Evolutionary conservation across 78 protist species (phyloP), one percentile per base, ranked within the genome.

Genomic region (Tieghemostelium lacteum): DNA sequence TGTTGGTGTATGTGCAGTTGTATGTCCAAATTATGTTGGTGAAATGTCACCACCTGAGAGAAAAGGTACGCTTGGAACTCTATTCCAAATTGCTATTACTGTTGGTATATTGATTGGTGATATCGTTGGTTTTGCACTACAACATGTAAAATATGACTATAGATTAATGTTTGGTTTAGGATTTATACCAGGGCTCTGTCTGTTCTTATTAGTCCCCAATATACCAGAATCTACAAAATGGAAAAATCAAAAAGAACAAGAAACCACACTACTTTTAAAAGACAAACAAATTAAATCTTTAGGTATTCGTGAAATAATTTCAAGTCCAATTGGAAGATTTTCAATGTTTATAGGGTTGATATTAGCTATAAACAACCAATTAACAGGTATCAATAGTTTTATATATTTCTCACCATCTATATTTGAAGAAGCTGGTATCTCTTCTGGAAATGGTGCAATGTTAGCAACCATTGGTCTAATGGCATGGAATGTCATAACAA

Each of bases 331-430:
- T 49, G 87, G 87, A 4, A 62, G 87, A 62, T 77, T 77, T 65
- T 65, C 87, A 52, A 39, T 77, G 24, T 77, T 77, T 65, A 77
- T 77, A 10, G 87, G 87, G 45, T 24, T 66, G 22, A 50, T 77
- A 26, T 65, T 77, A 17, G 87, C 87, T 29, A 55, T 77, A 17
- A 77, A 77, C 28, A 77, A 77, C 64, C 87, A 77, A 77, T 77
- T 77, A 50, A 77, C 87, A 45, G 87, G 87, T 77, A 77, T 77
- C 61, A 77, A 77, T 50, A 74, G 75, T 20, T 77, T 77, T 50
- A 77, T 77, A 74, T 77, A 42, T 36, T 77, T 77, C 28, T 45
- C 75, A 1, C 73, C 87, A 33, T 65, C 52, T 6, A 77, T 77
- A 6, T 77, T 77, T 33, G 19, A 55, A 36, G 3, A 52, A 5